A percentile compares a stretch with the other conserved stretches of the same genome.
Evolutionary conservation across 768 basidiomycete species (phyloP).

Genomic region (Agaricus blazei): DNA sequence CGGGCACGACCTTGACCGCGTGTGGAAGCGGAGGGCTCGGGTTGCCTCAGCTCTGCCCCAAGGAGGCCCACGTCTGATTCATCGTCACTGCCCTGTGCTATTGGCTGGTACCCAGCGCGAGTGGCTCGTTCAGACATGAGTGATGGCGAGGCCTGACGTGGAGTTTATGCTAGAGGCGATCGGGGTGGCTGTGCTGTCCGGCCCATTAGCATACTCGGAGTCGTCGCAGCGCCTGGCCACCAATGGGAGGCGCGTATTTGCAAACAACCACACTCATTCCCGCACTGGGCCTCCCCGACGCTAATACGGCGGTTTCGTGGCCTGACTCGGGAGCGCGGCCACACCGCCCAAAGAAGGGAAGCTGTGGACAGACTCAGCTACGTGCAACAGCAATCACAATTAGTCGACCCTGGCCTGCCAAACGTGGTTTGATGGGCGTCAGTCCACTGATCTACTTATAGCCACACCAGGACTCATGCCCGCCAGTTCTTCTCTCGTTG

Average conservation of each 20-base stretch:
- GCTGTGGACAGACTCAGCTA: too few species aligned
- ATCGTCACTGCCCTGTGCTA: conserved; percentile 36
- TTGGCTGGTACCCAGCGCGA: conserved; percentile 40
- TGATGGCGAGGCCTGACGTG: background rate
- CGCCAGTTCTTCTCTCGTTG: background rate
- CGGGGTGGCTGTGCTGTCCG: conserved; percentile 6
- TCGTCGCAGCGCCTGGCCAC: too few species aligned
- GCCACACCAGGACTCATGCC: background rate
- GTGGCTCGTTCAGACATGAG: conserved; percentile 6
- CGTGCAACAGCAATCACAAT: too few species aligned
- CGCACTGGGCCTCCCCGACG: too few species aligned
- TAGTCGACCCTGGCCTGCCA: too few species aligned
- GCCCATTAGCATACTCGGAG: background rate
- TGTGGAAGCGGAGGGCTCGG: conserved; percentile 16
- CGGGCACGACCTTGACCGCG: conserved; percentile 33
- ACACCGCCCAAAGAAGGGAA: too few species aligned
- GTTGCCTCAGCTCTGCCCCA: conserved; percentile 15
- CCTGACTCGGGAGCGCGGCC: too few species aligned
- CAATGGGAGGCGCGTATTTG: too few species aligned
- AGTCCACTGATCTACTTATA: background rate
- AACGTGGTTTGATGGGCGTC: background rate
- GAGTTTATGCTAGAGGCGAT: background rate
- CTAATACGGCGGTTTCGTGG: too few species aligned
- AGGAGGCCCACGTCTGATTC: conserved; percentile 31
- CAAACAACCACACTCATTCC: too few species aligned